phyloP scores from a whole-genome alignment of 148 eudicot genomes.

The Rhododendron mucronatum region DNA sequence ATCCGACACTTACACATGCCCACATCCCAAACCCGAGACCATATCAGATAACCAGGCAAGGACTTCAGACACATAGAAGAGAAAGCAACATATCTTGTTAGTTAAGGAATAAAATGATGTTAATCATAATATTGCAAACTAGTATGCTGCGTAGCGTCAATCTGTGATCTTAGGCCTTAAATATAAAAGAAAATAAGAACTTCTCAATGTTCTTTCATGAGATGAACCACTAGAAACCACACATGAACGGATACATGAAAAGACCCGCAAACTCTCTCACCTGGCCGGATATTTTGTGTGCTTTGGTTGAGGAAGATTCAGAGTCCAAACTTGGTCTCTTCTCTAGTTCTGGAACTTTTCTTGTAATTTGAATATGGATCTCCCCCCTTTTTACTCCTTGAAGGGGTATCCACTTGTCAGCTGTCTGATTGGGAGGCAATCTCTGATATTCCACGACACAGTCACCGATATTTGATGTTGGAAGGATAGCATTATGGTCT shows the following conservation, averaged over 20 bases:
- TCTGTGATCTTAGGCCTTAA: background rate
- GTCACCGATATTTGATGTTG: constrained; percentile 77
- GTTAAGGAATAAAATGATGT: background rate
- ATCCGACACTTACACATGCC: background rate
- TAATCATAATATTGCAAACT: background rate
- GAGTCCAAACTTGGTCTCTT: constrained; percentile 46
- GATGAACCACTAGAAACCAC: background rate
- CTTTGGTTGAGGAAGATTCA: constrained; percentile 49
- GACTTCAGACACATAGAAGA: background rate
- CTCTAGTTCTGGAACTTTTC: constrained; percentile 61
- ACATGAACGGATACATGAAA: background rate
- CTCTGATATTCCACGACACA: constrained; percentile 85
- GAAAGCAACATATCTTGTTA: background rate
- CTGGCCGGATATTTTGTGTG: constrained; percentile 57
- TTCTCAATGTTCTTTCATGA: background rate
- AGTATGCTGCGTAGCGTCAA: background rate
- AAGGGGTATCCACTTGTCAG: constrained; percentile 93
- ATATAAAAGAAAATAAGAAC: background rate
- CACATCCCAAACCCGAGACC: background rate
- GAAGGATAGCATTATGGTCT: constrained; percentile 74
- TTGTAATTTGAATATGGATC: constrained; percentile 74
- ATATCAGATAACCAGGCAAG: background rate
- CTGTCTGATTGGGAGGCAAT: constrained; percentile 65
- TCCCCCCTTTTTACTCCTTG: constrained; percentile 93
- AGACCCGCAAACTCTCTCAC: constrained; percentile 19